phyloP scores from a whole-genome alignment of 306 rosid species.

The Amphicarpaea edgeworthii region DNA sequence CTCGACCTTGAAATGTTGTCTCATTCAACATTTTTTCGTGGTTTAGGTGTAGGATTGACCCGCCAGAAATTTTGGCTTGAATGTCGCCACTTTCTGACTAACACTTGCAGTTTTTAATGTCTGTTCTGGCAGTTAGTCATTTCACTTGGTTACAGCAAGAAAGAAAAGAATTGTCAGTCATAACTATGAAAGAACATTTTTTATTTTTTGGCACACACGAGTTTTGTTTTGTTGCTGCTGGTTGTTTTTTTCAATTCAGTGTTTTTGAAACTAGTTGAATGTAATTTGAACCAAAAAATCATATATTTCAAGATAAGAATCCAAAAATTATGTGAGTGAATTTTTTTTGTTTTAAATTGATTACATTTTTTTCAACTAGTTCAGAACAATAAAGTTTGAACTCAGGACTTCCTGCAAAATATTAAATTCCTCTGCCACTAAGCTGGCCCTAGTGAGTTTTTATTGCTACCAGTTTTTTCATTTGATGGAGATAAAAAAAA shows the following conservation, averaged over 20 bases:
- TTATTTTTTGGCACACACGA: neutral
- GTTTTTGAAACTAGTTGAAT: no score
- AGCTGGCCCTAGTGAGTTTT: neutral
- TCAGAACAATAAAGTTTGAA: no score
- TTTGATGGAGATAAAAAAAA: slow-evolving; percentile 6
- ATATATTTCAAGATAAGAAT: no score
- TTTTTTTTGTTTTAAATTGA: no score
- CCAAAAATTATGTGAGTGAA: no score
- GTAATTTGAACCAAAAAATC: no score
- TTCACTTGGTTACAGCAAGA: slow-evolving; percentile 31
- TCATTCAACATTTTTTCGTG: slow-evolving; percentile 48
- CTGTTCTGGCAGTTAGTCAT: slow-evolving; percentile 24
- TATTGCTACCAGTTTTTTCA: neutral
- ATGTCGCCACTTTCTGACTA: slow-evolving; percentile 33
- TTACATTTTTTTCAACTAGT: no score
- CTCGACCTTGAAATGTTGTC: slow-evolving; percentile 75
- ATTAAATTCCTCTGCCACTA: neutral
- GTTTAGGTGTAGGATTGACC: slow-evolving; percentile 40
- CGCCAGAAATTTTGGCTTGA: slow-evolving; percentile 45
- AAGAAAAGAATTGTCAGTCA: neutral
- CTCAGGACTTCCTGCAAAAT: neutral
- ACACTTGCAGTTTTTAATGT: slow-evolving; percentile 18
- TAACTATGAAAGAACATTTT: neutral
- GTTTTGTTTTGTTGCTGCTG: slow-evolving; percentile 1
- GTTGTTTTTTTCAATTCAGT: no score